phyloP scores from a whole-genome alignment of 2,329 filamentous ascomycete genomes.

The Blastomyces gilchristii region DNA sequence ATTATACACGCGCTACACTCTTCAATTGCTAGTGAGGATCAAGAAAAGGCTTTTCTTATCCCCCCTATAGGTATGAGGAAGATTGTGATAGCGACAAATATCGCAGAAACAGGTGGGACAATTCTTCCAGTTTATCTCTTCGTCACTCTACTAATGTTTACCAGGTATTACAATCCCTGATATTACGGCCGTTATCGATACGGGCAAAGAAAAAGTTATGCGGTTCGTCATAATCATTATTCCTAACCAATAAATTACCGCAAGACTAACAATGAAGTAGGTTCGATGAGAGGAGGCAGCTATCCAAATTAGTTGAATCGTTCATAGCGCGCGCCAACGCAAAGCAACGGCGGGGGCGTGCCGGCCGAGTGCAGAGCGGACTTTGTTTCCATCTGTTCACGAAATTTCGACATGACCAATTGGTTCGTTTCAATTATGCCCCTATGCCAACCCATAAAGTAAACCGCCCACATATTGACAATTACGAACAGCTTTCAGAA shows the following conservation, averaged over 20 bases:
- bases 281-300: constrained; percentile 83
- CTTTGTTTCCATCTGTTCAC: constrained; percentile 96
- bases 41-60: constrained; percentile 81
- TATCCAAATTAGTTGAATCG: constrained; percentile 82
- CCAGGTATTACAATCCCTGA: constrained; percentile 82
- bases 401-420: constrained; percentile 70
- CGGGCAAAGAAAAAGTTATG: constrained; percentile 96
- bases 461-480: neutral
- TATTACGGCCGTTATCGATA: constrained; percentile 92
- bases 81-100: constrained; percentile 94
- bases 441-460: neutral
- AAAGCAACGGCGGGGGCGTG: constrained; percentile 85
- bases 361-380: constrained; percentile 88
- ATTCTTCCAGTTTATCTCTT: neutral
- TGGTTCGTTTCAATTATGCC: constrained; percentile 28
- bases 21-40: constrained; percentile 89
- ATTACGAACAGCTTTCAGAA: constrained; percentile 55
- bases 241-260: neutral
- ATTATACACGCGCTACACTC: constrained; percentile 85
- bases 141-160: constrained; percentile 9
- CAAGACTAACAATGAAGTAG: constrained; percentile 29
- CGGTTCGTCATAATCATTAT: constrained; percentile 24
- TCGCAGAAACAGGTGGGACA: constrained; percentile 72
- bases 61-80: constrained; percentile 76
- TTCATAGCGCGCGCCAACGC: constrained; percentile 95